A percentile compares a stretch with the other conserved stretches of the same genome.
phyloP scores from a whole-genome alignment of 2,329 filamentous ascomycete species.

The Ophiostoma fasciatum region DNA sequence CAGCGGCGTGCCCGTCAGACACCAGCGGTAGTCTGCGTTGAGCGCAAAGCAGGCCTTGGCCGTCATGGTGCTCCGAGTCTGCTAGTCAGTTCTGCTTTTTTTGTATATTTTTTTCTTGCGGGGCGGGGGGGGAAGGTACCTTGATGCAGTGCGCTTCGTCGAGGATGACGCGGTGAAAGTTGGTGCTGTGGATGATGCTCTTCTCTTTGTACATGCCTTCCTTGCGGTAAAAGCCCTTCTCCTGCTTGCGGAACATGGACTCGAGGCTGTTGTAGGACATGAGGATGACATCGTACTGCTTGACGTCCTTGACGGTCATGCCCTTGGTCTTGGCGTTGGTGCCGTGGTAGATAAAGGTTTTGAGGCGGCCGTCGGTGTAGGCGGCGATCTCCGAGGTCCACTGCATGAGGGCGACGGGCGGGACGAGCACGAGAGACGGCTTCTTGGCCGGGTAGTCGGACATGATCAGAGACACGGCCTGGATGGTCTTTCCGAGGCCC shows the following conservation, averaged over 20 bases:
- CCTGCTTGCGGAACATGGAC: conserved; percentile 82
- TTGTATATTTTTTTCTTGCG: background rate
- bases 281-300: conserved; percentile 83
- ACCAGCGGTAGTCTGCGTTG: conserved; percentile 83
- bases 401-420: conserved; percentile 89
- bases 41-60: conserved; percentile 92
- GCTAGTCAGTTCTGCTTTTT: too few species aligned
- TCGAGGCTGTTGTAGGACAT: conserved; percentile 92
- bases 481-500: conserved; percentile 97
- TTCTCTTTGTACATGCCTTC: conserved; percentile 67
- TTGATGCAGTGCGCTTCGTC: conserved; percentile 85
- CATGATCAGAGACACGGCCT: conserved; percentile 96
- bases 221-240: conserved; percentile 74
- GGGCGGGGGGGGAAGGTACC: conserved; percentile 20
- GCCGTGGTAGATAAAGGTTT: conserved; percentile 81
- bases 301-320: conserved; percentile 58
- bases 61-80: conserved; percentile 69
- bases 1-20: conserved; percentile 82
- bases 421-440: conserved; percentile 77
- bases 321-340: conserved; percentile 72
- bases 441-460: conserved; percentile 78
- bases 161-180: conserved; percentile 82
- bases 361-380: conserved; percentile 77
- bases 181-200: conserved; percentile 67
- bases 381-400: conserved; percentile 73